Conservation (phyloP, 192 early-diverging fungal genomes). For the Chytriomyces hyalinus region DNA sequence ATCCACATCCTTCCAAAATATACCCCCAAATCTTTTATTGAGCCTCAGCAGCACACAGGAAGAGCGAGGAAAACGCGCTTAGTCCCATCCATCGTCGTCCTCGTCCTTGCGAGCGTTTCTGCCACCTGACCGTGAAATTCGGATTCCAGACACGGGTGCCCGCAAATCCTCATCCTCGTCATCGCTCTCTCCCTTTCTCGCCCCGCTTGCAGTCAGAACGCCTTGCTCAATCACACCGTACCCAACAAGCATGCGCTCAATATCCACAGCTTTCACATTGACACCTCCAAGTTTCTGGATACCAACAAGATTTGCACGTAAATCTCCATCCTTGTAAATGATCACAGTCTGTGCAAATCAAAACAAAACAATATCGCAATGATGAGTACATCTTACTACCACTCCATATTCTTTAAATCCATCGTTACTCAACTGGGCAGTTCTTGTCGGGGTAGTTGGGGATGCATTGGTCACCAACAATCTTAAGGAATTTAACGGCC, state of each 20-base stretch:
- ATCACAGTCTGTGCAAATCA: constrained; percentile 67
- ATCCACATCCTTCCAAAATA: background rate
- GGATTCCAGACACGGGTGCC: constrained; percentile 28
- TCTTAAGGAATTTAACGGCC: constrained; percentile 93
- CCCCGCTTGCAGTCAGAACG: constrained; percentile 6
- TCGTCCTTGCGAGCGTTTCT: constrained; percentile 29
- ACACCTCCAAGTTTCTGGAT: constrained; percentile 80
- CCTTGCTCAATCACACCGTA: constrained; percentile 42
- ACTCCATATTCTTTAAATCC: no score
- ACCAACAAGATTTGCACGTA: constrained; percentile 83
- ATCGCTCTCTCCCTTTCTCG: constrained; percentile 31
- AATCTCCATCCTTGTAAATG: constrained; percentile 84
- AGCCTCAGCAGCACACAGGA: no score
- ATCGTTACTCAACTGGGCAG: constrained; percentile 34
- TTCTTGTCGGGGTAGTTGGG: constrained; percentile 88
- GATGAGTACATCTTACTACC: no score
- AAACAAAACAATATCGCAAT: background rate
- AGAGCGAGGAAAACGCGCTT: background rate
- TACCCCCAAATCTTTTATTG: background rate
- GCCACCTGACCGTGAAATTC: constrained; percentile 30
- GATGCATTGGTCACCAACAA: constrained; percentile 91
- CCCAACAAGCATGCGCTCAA: constrained; percentile 48
- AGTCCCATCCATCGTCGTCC: constrained; percentile 53
- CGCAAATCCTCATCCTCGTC: constrained; percentile 43
- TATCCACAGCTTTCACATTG: constrained; percentile 68